Evolutionary conservation across 257 asterid genomes (phyloP), one percentile per base, ranked within the genome.

Genomic region (Dorcoceras hygrometricum): DNA sequence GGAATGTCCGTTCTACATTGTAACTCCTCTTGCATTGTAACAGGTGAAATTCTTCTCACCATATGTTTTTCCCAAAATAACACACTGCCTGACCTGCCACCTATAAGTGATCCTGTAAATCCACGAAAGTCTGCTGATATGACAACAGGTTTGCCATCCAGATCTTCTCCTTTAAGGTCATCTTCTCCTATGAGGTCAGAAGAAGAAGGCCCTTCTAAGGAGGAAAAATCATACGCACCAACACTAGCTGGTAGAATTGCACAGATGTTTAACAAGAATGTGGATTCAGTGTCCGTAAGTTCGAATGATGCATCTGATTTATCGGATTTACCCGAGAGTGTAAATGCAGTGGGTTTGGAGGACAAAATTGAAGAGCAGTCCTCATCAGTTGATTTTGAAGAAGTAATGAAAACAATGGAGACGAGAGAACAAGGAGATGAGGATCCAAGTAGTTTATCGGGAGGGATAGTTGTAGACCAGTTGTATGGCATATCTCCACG

Each of bases 1-100:
- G 11, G 10, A 63, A 72, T 11, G 29, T 43, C 8, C 7, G 53
- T 61, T 46, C 51, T 58, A 28, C 54, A 69, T 36, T 68, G 66
- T 20, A 8, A 66, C 57, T 69, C 65, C 43, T 70, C 25, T 76
- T 64, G 62, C 55, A 51, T 68, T 50, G 12, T 78, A 51, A 51
- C 74, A 91, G 98, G 98, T 73, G 86, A 86, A 80, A 94, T 94
- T 78, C 99, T 90, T 69, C 83, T 91, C 75, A 87, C 96, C 0
- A 85, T 91, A 70, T 73, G 90, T 84, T 85, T 87, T 82, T 77
- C 90, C 7, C 95, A 85, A 75, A 83, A 76, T 73, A 87, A 83
- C 78, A 18, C 75, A 50, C 60, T 74, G 43, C 69, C 60, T 71
- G 98, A 90, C 68, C 75, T 77, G 65, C 90, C 81, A 67, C 50